Base-by-base conservation (phyloP, 2,329 filamentous ascomycete genomes). In the Phialocephala sp. region DNA sequence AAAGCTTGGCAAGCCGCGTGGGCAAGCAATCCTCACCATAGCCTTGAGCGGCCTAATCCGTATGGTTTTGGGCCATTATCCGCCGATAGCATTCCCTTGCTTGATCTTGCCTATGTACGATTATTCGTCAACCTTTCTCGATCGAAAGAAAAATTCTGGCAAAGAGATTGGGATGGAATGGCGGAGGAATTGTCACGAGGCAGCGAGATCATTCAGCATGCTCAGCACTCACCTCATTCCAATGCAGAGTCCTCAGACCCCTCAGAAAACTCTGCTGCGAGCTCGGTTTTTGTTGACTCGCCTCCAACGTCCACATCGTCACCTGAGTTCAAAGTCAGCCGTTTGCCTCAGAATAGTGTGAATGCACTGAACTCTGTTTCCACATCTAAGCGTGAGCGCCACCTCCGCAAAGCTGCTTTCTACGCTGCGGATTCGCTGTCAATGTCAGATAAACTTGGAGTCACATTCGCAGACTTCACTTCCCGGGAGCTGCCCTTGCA, bases 1-100 rank as follows among this genome's bases (percentile, higher is more conserved):
- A 91, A 93, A 76, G 94, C 94, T 8, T 99, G 95, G 95, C 93
- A 97, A 79, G 86, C 90, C 56, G 94, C 93, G 0, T 98, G 94
- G 94, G 88, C 90, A 50, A 91, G 89, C 73, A 96, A 95, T 75
- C 91, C 92, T 1, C 87, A 91, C 52, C 93, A 97, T 77, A 93
- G 89, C 72, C 80, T 95, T 5, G 91, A 97, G 76, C 85, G 92
- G 60, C 93, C 93, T 0, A 97, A 95, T 76, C 92, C 92, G 0
- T 94, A 89, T 73, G 93, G 91, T 4, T 83, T 88, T 66, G 91
- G 93, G 0, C 92, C 94, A 2, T 82, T 98, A 11, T 94, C 93
- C 4, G 92, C 94, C 9, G 94, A 97, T 76, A 91, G 93, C 65
- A 94, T 98, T 69, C 94, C 94, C 1, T 82, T 98, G 4, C 82